Evolutionary conservation across 2,329 filamentous ascomycete species (phyloP), one percentile per base, ranked within the genome.

Genomic region (Escovopsis sp.): DNA sequence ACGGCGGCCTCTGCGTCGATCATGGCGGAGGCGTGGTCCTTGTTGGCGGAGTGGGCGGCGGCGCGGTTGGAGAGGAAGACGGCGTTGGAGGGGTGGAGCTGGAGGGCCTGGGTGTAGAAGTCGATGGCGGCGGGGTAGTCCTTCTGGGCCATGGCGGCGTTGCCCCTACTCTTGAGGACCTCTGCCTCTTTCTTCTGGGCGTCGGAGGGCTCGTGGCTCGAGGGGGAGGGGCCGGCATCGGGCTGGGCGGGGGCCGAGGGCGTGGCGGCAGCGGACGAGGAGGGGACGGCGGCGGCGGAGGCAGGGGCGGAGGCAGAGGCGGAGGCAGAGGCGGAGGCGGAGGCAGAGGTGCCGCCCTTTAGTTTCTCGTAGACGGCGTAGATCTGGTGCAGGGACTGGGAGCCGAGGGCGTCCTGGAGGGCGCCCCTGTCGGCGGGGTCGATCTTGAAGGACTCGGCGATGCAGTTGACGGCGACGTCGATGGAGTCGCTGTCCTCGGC

Each of bases 11-110:
- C 88, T 32, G 90, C 90, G 57, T 98, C 90, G 41, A 78, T 68
- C 48, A 75, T 77, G 11, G 90, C 90, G 42, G 81, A 77, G 42
- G 79, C 75, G 63, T 96, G 87, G 60, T 94, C 78, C 48, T 77
- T 74, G 42, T 76, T 76, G 16, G 85, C 88, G 19, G 79, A 86
- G 68, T 93, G 83, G 5, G 90, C 90, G 32, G 90, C 90, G 10
- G 90, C 90, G 46, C 90, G 85, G 73, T 98, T 98, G 43, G 85
- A 94, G 28, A 98, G 79, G 69, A 90, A 98, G 60, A 98, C 90
- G 27, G 87, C 83, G 63, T 98, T 96, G 45, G 73, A 66, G 2
- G 90, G 85, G 46, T 83, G 63, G 35, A 94, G 66, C 37, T 73
- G 69, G 18, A 98, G 75, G 4, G 90, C 90, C 58, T 88, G 70